Percentiles rank a stretch among this genome's conserved stretches.
phyloP scores from a whole-genome alignment of 768 basidiomycete species.

The Hericium coralloides region DNA sequence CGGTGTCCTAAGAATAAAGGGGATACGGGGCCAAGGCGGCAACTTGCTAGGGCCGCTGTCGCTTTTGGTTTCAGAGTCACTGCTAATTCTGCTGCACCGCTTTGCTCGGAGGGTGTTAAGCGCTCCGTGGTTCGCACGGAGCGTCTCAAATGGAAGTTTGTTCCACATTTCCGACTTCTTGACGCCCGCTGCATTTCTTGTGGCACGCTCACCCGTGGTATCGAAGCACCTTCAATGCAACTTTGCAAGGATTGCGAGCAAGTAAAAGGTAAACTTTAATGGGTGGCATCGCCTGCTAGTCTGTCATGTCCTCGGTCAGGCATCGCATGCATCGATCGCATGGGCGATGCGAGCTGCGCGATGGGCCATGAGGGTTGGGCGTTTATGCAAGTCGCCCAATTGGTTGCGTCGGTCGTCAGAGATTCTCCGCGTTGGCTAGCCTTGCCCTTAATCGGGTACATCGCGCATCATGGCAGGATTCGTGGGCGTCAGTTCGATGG shows the following conservation, averaged over 20 bases:
- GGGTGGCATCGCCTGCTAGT: background rate
- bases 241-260: background rate
- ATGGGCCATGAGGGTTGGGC: background rate
- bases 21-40: too few species aligned
- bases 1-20: too few species aligned
- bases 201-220: background rate
- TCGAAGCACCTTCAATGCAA: background rate
- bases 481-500: background rate
- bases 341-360: background rate
- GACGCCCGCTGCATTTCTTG: background rate
- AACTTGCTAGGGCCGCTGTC: background rate
- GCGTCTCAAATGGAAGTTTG: background rate
- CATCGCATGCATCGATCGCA: background rate
- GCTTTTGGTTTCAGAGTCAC: background rate
- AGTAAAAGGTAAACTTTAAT: background rate
- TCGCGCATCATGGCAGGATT: background rate
- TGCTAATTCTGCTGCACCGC: background rate
- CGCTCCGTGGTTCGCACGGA: background rate
- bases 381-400: background rate
- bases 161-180: background rate
- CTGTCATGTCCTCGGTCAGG: background rate
- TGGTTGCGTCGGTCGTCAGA: background rate
- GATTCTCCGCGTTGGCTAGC: background rate
- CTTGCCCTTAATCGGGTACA: background rate
- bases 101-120: background rate